Evolutionary conservation across 495 filamentous ascomycete genomes (phyloP), one percentile per base, ranked within the genome.

Genomic region (Penicillium macrosclerotiorum): DNA sequence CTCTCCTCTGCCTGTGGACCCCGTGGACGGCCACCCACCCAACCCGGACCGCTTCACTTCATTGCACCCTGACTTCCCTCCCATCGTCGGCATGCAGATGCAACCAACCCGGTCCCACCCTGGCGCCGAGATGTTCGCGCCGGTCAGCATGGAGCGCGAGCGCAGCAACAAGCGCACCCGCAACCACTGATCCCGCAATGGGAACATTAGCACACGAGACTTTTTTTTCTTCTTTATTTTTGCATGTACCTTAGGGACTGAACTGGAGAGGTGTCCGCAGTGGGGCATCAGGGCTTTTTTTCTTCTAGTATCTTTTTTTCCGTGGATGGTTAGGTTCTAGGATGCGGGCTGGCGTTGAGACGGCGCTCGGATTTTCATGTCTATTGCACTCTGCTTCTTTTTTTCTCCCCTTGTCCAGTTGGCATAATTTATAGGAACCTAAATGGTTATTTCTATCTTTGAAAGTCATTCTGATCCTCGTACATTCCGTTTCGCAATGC

Each of bases 11-110:
- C 57, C 62, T 1, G 34, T 62, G 2, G 64, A 72, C 3, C 23
- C 42, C 4, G 58, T 61, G 5, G 54, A 69, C 27, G 67, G 65
- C 4, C 47, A 60, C 3, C 57, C 68, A 0, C 50, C 62, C 9
- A 64, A 71, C 53, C 60, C 68, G 7, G 59, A 64, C 25, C 60
- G 57, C 22, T 70, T 67, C 50, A 64, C 50, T 31, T 49, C 70
- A 29, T 38, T 71, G 32, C 69, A 75, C 40, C 68, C 69, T 0
- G 72, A 75, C 36, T 75, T 75, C 54, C 64, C 68, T 0, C 38
- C 57, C 5, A 44, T 56, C 0, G 57, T 68, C 51, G 65, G 65
- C 13, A 51, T 75, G 37, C 67, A 72, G 38, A 49, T 64, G 40
- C 64, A 65, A 24, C 67, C 69, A 9, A 27, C 42, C 8, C 43